Evolutionary conservation across 2,329 filamentous ascomycete species (phyloP), one percentile per base, ranked within the genome.

Genomic region (Fusarium multiceps): DNA sequence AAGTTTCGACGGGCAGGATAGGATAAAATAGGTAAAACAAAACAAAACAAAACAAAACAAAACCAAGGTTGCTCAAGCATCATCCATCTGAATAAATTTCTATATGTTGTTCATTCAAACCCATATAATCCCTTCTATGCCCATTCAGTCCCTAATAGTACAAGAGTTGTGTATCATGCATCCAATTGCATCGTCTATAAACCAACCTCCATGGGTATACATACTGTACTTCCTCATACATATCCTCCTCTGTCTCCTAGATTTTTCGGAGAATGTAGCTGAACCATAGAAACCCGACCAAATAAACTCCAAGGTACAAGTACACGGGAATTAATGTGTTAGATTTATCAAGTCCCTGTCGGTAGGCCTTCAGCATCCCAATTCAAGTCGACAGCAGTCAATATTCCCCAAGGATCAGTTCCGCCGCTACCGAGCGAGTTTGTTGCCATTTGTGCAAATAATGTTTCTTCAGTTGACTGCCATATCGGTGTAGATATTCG

Each of bases 401-500:
- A 51, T 48, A 78, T 72, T 3, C 73, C 75, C 77, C 77, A 79
- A 20, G 76, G 66, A 34, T 76, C 75, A n/a, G 50, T 53, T 6
- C 69, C 72, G 12, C 74, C 72, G 5, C 55, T 66, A 3, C 75
- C 64, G 3, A 75, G 34, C n/a, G 59, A 65, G 37, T 66, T 69
- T 25, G 70, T 66, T 10, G 59, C 60, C 40, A 78, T 72, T 28
- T 78, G 74, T 16, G 71, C 71, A 30, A 77, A 75, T 9, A 80
- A 59, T 0, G 72, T 67, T 21, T 78, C 75, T 34, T 79, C 79
- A 8, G 76, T 74, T 8, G 68, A 56, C 32, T 75, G 73, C 79
- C 78, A 81, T 25, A 77, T 54, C 1, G 78, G 77, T 18, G 73
- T 74, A 16, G 70, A 47, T 7, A 77, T 71, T 7, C 78, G 77